Evolutionary conservation across 345 rosid species (phyloP).

Genomic region (Gynandropsis gynandra): DNA sequence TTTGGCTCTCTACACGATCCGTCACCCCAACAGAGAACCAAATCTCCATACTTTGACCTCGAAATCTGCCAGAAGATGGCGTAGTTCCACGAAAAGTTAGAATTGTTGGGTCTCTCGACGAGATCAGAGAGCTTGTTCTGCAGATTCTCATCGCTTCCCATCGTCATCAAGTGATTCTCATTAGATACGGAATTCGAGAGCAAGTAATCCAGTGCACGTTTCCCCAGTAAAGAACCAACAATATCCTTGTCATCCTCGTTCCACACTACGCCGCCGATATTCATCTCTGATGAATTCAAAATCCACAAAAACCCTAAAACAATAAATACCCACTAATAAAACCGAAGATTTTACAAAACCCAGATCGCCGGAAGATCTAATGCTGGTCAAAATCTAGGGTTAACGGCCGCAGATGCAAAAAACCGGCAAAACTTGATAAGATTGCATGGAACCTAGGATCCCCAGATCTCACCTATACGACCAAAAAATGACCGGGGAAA

Average conservation of each 20-base stretch:
- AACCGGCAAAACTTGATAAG: not conserved
- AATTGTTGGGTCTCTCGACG: constrained; percentile 56
- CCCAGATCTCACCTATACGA: constrained; percentile 26
- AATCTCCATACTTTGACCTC: constrained; percentile 65
- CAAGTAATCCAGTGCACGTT: constrained; percentile 65
- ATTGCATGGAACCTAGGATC: constrained; percentile 29
- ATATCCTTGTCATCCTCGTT: constrained; percentile 68
- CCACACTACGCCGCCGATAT: constrained; percentile 32
- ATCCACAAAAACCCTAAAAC: not conserved
- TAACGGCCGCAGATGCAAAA: constrained; percentile 11
- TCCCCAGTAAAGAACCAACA: constrained; percentile 60
- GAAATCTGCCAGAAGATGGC: constrained; percentile 89
- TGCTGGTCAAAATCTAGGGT: constrained; percentile 9
- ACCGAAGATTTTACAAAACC: not conserved
- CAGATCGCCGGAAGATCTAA: constrained; percentile 15
- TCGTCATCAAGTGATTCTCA: constrained; percentile 47
- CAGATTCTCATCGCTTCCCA: constrained; percentile 55
- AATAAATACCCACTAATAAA: not conserved
- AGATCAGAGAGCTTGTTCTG: constrained; percentile 86
- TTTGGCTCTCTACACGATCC: constrained; percentile 89
- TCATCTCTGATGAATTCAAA: constrained; percentile 34
- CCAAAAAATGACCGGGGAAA: not conserved
- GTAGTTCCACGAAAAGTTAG: constrained; percentile 86
- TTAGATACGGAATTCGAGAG: constrained; percentile 52
- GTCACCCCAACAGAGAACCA: constrained; percentile 88